Conservation (phyloP, 768 basidiomycete genomes). For the Rubroboletus satanas region DNA sequence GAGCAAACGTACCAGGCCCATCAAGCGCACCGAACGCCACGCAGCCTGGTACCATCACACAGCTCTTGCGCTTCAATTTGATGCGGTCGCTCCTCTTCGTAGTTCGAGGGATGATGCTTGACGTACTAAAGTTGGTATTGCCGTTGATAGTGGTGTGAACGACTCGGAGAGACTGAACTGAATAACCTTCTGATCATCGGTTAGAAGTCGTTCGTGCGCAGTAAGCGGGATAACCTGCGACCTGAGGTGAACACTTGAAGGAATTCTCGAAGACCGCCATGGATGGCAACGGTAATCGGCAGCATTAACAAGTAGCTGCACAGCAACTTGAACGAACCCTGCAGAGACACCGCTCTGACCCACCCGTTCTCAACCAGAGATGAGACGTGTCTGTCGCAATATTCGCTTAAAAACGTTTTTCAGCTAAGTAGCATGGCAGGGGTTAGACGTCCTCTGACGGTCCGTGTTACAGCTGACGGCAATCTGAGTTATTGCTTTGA, state of each 20-base stretch:
- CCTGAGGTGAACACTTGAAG: conserved; percentile 1
- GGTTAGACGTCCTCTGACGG: conserved; percentile 8
- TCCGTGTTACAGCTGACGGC: conserved; percentile 19
- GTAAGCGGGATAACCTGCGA: conserved; percentile 3
- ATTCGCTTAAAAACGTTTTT: conserved; percentile 21
- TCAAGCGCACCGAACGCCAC: conserved; percentile 16
- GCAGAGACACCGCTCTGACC: conserved; percentile 14
- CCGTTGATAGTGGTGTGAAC: background rate
- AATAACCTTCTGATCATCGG: conserved; percentile 13
- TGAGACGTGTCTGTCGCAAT: conserved; percentile 5
- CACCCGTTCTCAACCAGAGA: conserved; percentile 10
- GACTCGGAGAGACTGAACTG: background rate
- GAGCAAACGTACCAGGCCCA: conserved; percentile 12
- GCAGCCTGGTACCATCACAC: conserved; percentile 10
- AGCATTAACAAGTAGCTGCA: conserved; percentile 9
- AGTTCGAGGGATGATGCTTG: conserved; percentile 4
- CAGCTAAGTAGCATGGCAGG: conserved; percentile 10
- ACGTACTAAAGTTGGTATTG: background rate
- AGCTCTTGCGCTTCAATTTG: conserved; percentile 9
- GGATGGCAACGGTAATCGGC: conserved; percentile 9
- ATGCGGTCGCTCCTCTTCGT: conserved; percentile 5
- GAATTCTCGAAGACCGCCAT: conserved; percentile 10
- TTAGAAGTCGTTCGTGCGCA: conserved; percentile 5
- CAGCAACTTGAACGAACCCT: conserved; percentile 15
- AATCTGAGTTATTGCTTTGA: conserved; percentile 6